phyloP scores from a whole-genome alignment of 305 asterid genomes.

The Fraxinus sp. region DNA sequence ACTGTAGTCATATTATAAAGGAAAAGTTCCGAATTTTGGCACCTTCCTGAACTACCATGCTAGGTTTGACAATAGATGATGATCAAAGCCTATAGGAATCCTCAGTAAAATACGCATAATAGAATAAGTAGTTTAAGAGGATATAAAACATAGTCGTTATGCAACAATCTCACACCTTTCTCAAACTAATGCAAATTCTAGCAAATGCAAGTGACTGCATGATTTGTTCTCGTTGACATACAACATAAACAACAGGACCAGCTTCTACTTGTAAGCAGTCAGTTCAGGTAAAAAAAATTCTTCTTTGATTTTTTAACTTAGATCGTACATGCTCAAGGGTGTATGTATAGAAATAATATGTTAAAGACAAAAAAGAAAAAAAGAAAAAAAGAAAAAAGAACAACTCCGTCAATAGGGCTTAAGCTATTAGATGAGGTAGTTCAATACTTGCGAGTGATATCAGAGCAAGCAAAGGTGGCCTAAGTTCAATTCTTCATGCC shows the following conservation, averaged over 20 bases:
- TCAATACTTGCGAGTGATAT: background rate
- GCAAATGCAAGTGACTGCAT: background rate
- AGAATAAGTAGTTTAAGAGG: background rate
- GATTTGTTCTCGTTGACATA: background rate
- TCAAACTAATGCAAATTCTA: background rate
- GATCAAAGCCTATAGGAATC: background rate
- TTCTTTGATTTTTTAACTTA: no score
- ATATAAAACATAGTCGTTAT: background rate
- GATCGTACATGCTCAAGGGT: background rate
- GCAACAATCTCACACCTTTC: background rate
- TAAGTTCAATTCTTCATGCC: background rate
- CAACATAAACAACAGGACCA: background rate
- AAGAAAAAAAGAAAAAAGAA: no score
- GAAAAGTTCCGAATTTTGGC: background rate
- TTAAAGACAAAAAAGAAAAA: no score
- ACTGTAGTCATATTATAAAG: background rate
- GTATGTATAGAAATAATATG: background rate
- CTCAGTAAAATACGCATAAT: background rate
- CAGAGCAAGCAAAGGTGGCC: background rate
- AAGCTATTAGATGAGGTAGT: background rate
- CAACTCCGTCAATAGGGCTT: background rate
- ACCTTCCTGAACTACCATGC: background rate
- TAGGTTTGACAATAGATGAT: background rate
- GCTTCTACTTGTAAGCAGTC: background rate
- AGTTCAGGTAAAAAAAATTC: background rate